phyloP scores from a whole-genome alignment of 345 rosid species.

The Anastatica hierochuntica region DNA sequence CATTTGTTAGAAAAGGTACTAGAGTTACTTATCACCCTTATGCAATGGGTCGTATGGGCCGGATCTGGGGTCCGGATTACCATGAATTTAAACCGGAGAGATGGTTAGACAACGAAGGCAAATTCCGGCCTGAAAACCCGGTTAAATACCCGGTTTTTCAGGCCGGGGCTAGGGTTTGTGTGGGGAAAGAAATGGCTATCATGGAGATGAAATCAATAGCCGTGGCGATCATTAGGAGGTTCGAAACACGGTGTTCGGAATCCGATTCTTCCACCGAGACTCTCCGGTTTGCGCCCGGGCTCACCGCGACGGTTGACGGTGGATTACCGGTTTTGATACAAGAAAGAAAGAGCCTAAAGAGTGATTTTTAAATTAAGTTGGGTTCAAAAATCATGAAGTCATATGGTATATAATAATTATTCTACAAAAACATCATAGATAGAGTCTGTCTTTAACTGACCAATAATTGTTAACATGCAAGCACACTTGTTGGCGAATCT shows the following conservation, averaged over 20 bases:
- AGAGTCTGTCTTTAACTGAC: conserved; percentile 9
- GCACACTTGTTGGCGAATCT: conserved; percentile 15
- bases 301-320: conserved; percentile 66
- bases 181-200: conserved; percentile 77
- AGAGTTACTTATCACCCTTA: conserved; percentile 72
- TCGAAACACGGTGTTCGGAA: conserved; percentile 23
- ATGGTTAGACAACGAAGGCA: conserved; percentile 45
- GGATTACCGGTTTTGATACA: conserved; percentile 53
- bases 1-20: conserved; percentile 44
- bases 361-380: not conserved
- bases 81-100: conserved; percentile 63
- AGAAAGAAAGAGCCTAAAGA: conserved; percentile 20
- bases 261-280: not conserved
- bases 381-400: not conserved
- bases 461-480: conserved; percentile 22
- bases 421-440: not conserved
- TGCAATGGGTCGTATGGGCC: conserved; percentile 66
- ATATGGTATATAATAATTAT: not conserved
- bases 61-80: conserved; percentile 64
- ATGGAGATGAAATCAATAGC: conserved; percentile 54
- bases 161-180: conserved; percentile 57
- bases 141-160: conserved; percentile 67
- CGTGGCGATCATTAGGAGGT: conserved; percentile 35
- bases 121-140: conserved; percentile 40
- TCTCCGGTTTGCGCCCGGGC: conserved; percentile 54